Evolutionary conservation across 2,329 filamentous ascomycete genomes (phyloP).

Genomic region (Lecanicillium sp.): DNA sequence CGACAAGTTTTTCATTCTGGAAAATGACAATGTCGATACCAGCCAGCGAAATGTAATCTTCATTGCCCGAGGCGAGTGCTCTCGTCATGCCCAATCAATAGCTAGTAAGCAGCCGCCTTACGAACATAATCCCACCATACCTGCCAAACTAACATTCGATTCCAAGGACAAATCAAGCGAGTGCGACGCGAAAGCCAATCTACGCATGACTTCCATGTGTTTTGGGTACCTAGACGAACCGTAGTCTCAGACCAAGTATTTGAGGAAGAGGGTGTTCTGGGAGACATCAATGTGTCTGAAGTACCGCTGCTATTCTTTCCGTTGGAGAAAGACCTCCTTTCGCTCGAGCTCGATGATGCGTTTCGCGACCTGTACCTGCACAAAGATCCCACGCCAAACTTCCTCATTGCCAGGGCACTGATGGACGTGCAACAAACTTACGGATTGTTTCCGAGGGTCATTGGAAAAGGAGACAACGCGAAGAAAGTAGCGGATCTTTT

Average conservation of each 20-base stretch:
- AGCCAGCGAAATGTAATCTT: conserved; percentile 95
- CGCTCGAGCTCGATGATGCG: conserved; percentile 78
- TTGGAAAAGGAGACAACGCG: conserved; percentile 92
- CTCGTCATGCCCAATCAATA: conserved; percentile 73
- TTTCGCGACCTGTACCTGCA: conserved; percentile 82
- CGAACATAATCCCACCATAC: not conserved
- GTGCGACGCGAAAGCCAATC: conserved; percentile 80
- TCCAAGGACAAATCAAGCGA: conserved; percentile 77
- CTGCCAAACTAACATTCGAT: conserved; percentile 23
- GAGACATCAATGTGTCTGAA: conserved; percentile 83
- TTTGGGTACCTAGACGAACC: conserved; percentile 91
- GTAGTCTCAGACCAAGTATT: conserved; percentile 84
- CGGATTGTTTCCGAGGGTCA: conserved; percentile 87
- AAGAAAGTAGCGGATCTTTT: conserved; percentile 82
- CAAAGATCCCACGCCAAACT: conserved; percentile 87
- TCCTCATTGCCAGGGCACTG: conserved; percentile 78
- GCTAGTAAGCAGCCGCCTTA: conserved; percentile 57
- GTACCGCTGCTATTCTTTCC: conserved; percentile 86
- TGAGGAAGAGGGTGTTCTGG: conserved; percentile 86
- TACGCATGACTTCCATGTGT: conserved; percentile 92
- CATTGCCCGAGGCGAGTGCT: conserved; percentile 82
- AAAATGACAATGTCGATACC: conserved; percentile 90
- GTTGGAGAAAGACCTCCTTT: conserved; percentile 83
- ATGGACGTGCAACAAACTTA: conserved; percentile 91
- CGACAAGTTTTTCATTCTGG: conserved; percentile 93